A percentile compares a stretch with the other conserved stretches of the same genome.
Conservation (phyloP, 805 yeast species). For the Torulaspora microellipsoides region DNA sequence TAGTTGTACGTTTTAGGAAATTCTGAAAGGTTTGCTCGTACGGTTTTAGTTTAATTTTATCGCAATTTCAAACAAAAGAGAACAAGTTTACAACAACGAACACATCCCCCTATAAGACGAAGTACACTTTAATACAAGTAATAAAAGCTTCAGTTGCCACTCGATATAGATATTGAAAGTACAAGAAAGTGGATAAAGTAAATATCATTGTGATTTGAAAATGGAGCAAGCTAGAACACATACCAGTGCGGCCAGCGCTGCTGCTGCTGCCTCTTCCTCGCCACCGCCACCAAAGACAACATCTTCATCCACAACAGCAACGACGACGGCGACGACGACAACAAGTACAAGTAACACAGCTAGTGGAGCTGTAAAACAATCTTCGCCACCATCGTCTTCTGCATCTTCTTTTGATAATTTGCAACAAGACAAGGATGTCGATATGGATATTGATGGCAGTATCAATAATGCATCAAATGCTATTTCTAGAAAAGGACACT, state of each 20-base stretch:
- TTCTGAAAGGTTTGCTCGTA: no score
- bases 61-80: no score
- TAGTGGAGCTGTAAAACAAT: background rate
- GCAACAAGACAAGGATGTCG: constrained; percentile 3
- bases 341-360: background rate
- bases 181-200: background rate
- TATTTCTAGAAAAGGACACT: constrained; percentile 2
- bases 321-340: constrained; percentile 5
- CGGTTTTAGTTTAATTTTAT: no score
- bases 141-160: background rate
- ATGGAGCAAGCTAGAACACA: constrained; percentile 25
- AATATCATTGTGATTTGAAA: background rate
- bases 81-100: no score
- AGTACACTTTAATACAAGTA: no score
- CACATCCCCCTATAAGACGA: no score
- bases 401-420: constrained; percentile 2
- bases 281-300: constrained; percentile 6
- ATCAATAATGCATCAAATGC: background rate
- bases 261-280: constrained; percentile 11
- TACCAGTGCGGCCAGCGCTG: constrained; percentile 15
- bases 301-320: background rate
- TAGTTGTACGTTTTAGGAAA: no score
- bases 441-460: constrained; percentile 8
- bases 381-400: constrained; percentile 1
- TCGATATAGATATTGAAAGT: background rate